A percentile compares a stretch with the other conserved stretches of the same genome.
phyloP scores from a whole-genome alignment of 2,329 filamentous ascomycete genomes.

The Chalara sp. region DNA sequence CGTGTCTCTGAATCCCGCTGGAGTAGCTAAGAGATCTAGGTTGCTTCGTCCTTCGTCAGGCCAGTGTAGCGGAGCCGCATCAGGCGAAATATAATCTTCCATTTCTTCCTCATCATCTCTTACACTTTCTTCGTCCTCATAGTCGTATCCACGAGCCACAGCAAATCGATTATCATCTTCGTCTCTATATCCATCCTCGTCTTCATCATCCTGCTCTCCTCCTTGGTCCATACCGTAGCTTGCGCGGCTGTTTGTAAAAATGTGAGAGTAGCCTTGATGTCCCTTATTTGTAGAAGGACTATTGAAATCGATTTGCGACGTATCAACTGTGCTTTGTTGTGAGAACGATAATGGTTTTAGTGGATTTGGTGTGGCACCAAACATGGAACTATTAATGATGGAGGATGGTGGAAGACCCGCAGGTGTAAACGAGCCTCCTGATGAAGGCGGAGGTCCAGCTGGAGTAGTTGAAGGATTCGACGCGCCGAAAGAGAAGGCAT shows the following conservation, averaged over 20 bases:
- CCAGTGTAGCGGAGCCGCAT: no score
- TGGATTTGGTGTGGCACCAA: conserved; percentile 23
- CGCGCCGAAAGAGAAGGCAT: conserved; percentile 20
- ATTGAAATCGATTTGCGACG: conserved; percentile 12
- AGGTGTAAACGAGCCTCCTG: conserved; percentile 47
- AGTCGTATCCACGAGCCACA: conserved; percentile 34
- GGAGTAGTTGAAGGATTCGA: conserved; percentile 47
- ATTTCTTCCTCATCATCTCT: conserved; percentile 7
- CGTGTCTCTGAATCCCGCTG: conserved; percentile 11
- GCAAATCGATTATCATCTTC: conserved; percentile 31
- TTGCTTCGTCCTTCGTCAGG: conserved; percentile 34
- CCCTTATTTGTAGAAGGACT: conserved; percentile 11
- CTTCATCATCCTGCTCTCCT: conserved; percentile 31
- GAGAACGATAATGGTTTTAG: conserved; percentile 28
- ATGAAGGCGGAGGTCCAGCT: conserved; percentile 47
- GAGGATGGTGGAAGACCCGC: conserved; percentile 44
- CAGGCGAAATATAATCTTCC: no score
- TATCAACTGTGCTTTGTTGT: conserved; percentile 23
- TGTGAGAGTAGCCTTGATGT: no score
- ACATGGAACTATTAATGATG: conserved; percentile 43
- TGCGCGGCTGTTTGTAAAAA: conserved; percentile 14
- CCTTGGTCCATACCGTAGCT: background rate
- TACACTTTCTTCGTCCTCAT: conserved; percentile 27
- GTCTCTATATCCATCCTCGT: conserved; percentile 27
- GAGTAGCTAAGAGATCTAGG: conserved; percentile 33